Evolutionary conservation across 768 basidiomycete species (phyloP), one percentile per base, ranked within the genome.

Genomic region (Kwoniella bestiolae): DNA sequence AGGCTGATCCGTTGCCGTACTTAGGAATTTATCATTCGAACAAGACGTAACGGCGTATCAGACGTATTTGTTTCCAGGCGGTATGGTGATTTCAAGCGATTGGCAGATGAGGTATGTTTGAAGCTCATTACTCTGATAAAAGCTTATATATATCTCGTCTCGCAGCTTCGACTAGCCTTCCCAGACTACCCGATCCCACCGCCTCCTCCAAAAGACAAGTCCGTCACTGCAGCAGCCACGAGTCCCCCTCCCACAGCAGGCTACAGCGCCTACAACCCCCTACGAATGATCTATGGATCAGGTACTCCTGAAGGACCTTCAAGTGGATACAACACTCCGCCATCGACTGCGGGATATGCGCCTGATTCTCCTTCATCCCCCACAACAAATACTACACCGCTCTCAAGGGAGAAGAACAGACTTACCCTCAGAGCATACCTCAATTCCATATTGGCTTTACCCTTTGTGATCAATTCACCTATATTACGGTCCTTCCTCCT

Each of bases 11-110:
- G 23, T 12, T 73, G 18, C 38, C 18, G 18, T 16, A 5, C 5
- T 35, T 18, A 98, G 91, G 96, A 98, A 85, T 99, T 99, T 79
- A 88, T 99, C 71, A 87, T 99, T 31, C 87, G 92, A 31, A 98
- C 94, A 0, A 85, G 89, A 16, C 85, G 93, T 45, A 86, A 87
- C 5, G 84, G 87, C 14, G 85, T 85, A 67, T 85, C 84, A 2
- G 94, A 96, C 69, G 85, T 92, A 1, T 93, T 87, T 80, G 96
- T 98, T 4, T 91, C 92, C 1, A 86, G 96, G 63, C 85, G 96
- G 68, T 94, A 98, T 78, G 95, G 95, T 6, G 96, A 99, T 79
- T 99, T 99, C 80, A 89, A 85, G 77, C 90, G 92, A 2, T 85
- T 99, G 18, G 88, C 89, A 2, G 86, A 88, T 52, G 92, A 96